Conservation (phyloP, 306 rosid genomes). For the Vigna unguiculata region DNA sequence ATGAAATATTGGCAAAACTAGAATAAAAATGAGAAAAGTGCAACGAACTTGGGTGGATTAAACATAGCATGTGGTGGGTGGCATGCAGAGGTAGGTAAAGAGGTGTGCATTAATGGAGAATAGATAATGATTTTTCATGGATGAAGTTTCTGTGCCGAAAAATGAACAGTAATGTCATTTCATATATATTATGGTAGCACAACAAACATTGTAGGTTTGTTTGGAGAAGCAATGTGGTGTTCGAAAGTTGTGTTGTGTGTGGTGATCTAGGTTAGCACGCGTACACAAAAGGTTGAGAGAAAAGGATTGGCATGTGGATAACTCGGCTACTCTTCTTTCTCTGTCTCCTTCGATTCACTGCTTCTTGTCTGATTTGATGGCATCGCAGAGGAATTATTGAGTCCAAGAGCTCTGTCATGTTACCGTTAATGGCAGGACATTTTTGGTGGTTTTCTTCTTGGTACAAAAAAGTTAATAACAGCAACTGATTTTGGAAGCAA, state of each 20-base stretch:
- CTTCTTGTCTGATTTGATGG: conserved; percentile 46
- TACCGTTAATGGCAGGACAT: conserved; percentile 15
- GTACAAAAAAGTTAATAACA: conserved; percentile 23
- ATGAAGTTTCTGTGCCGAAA: conserved; percentile 4
- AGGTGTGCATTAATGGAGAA: not conserved
- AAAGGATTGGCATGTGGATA: conserved; percentile 35
- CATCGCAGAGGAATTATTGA: conserved; percentile 42
- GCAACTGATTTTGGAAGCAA: conserved; percentile 15
- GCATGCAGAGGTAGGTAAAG: conserved; percentile 13
- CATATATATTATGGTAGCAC: not conserved
- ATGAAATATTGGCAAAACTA: conserved; percentile 2
- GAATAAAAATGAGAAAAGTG: conserved; percentile 18
- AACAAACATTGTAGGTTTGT: not conserved
- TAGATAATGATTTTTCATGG: conserved; percentile 23
- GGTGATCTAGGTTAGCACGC: conserved; percentile 43
- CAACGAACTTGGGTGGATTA: conserved; percentile 15
- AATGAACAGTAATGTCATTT: not conserved
- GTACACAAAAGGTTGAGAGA: conserved; percentile 5
- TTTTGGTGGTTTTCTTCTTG: conserved; percentile 39
- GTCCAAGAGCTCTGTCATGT: conserved; percentile 26
- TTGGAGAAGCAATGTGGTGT: no score
- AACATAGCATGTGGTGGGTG: conserved; percentile 7
- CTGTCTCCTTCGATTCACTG: not conserved
- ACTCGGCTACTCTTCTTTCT: conserved; percentile 7
- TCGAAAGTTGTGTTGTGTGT: conserved; percentile 10